Evolutionary conservation across 208 protist species (phyloP).

Genomic region (Acanthamoeba healyi): DNA sequence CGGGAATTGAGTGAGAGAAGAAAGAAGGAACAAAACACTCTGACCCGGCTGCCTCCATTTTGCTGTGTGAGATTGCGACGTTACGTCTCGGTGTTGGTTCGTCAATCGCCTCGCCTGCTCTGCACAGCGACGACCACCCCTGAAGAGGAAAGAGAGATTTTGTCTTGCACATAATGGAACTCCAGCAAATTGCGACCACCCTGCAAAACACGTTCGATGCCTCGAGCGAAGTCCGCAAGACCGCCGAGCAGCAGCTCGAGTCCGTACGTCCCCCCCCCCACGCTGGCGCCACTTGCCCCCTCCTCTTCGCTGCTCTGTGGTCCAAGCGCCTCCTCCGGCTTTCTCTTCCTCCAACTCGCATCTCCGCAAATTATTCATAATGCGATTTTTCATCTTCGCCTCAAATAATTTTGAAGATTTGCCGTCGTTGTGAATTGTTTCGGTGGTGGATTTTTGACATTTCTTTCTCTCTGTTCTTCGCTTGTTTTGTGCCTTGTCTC

Average conservation of each 20-base stretch:
- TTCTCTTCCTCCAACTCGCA: not conserved
- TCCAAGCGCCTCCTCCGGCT: too few relatives aligned
- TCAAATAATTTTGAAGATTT: too few relatives aligned
- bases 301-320: not conserved
- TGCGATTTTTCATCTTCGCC: too few relatives aligned
- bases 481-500: not conserved
- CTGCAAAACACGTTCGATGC: not conserved
- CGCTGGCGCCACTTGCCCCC: not conserved
- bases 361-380: not conserved
- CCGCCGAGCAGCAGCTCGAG: not conserved
- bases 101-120: too few relatives aligned
- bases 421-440: too few relatives aligned
- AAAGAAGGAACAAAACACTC: not conserved
- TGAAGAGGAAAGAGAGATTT: not conserved
- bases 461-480: too few relatives aligned
- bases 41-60: not conserved
- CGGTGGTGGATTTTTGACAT: too few relatives aligned
- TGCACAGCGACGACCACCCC: too few relatives aligned
- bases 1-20: not conserved
- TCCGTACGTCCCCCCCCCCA: not conserved
- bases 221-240: not conserved
- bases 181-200: slow-evolving; percentile 10
- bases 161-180: slow-evolving; percentile 10
- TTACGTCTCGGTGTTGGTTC: not conserved
- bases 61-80: not conserved